Percentiles rank a stretch among this genome's conserved stretches.
These are phyloP conservation scores for Xylariaceae sp. DNA, from an alignment of 2,329 filamentous ascomycete genomes.

Conservation along the genomic window DNA sequence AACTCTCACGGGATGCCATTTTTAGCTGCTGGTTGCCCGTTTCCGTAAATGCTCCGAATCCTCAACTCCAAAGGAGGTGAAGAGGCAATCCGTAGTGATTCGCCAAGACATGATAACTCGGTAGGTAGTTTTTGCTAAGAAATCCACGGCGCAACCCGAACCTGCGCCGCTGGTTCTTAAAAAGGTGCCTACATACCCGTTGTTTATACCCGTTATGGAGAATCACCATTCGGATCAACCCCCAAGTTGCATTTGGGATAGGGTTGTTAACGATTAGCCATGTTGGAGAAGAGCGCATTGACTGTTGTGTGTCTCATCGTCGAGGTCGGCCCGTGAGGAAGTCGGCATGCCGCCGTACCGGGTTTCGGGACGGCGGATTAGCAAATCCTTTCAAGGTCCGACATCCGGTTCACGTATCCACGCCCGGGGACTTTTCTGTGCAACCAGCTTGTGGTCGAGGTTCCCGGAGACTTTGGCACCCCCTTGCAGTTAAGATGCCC, in stretches of 20 bases:
- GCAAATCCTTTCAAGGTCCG: too few species aligned
- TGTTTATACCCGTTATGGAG: not conserved
- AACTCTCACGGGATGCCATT: not conserved
- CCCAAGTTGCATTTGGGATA: not conserved
- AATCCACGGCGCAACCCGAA: not conserved
- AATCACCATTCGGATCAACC: not conserved
- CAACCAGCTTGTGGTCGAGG: too few species aligned
- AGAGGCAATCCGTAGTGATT: not conserved
- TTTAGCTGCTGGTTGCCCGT: not conserved
- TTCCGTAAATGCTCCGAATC: not conserved
- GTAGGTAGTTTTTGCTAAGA: not conserved
- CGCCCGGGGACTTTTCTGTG: too few species aligned
- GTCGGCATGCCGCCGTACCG: too few species aligned
- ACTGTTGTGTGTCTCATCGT: too few species aligned
- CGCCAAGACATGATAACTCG: not conserved
- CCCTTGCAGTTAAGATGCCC: too few species aligned
- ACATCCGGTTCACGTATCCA: too few species aligned
- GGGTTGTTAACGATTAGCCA: not conserved
- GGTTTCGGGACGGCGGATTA: too few species aligned
- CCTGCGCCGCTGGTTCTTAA: not conserved
- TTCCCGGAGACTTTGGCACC: too few species aligned
- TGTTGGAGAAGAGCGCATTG: too few species aligned
- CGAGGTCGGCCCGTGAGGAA: too few species aligned
- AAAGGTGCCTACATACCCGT: not conserved
- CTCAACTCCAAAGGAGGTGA: too few species aligned